phyloP scores from a whole-genome alignment of 768 basidiomycete genomes.

The Lentinus brumalis region DNA sequence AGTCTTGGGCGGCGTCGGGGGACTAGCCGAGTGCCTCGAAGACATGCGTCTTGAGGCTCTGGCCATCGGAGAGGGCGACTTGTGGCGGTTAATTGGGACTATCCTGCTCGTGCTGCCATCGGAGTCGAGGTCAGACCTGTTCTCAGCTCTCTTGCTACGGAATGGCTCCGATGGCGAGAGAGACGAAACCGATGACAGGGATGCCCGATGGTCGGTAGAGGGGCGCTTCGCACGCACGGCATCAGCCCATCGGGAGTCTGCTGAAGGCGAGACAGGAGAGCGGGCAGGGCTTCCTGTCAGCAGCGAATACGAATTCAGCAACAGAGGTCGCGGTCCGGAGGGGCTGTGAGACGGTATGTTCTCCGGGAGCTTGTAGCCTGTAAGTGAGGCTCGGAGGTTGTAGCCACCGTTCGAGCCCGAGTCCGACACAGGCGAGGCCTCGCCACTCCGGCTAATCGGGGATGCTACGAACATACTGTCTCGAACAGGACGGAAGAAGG shows the following conservation, averaged over 20 bases:
- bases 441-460: conserved; percentile 16
- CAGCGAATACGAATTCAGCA: conserved; percentile 51
- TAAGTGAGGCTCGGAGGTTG: conserved; percentile 45
- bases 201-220: conserved; percentile 46
- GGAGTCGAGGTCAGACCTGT: conserved; percentile 56
- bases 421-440: conserved; percentile 26
- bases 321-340: conserved; percentile 61
- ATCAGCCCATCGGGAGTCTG: conserved; percentile 22
- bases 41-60: conserved; percentile 42
- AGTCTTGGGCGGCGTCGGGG: conserved; percentile 32
- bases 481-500: conserved; percentile 57
- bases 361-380: conserved; percentile 40
- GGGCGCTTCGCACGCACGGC: conserved; percentile 25
- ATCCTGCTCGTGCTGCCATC: conserved; percentile 54
- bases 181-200: conserved; percentile 67
- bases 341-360: conserved; percentile 28
- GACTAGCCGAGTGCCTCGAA: conserved; percentile 38
- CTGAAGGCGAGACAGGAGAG: conserved; percentile 20
- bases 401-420: conserved; percentile 41
- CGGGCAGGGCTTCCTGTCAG: conserved; percentile 25
- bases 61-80: conserved; percentile 74
- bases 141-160: conserved; percentile 35
- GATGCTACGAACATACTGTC: conserved; percentile 45
- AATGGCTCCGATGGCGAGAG: conserved; percentile 57
- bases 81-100: conserved; percentile 64